These are phyloP conservation scores for Aurantiochytrium sp. DNA, from an alignment of 108 stramenopile genomes.

Conservation along the genomic window DNA sequence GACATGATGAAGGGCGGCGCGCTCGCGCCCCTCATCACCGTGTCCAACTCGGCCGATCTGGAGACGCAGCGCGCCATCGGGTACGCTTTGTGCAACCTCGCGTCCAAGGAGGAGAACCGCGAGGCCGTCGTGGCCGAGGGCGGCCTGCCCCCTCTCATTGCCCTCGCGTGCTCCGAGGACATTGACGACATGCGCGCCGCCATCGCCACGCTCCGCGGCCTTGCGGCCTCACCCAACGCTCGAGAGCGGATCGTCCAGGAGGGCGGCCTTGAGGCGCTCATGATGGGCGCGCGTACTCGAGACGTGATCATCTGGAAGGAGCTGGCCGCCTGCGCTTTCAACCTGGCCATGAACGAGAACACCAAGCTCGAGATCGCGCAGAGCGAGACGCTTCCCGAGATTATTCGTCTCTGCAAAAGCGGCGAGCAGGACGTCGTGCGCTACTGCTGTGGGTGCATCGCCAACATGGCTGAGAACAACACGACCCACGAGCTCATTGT, in stretches of 20 bases:
- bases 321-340: constrained; percentile 56
- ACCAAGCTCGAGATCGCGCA: constrained; percentile 71
- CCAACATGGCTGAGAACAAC: constrained; percentile 66
- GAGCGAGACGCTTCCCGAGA: constrained; percentile 22
- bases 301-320: constrained; percentile 62
- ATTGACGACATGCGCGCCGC: constrained; percentile 63
- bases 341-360: constrained; percentile 68
- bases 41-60: constrained; percentile 53
- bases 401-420: constrained; percentile 48
- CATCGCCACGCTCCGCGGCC: constrained; percentile 64
- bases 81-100: constrained; percentile 72
- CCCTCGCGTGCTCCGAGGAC: constrained; percentile 64
- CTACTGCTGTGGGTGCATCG: constrained; percentile 61
- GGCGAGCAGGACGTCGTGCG: constrained; percentile 36
- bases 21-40: constrained; percentile 62
- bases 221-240: constrained; percentile 52
- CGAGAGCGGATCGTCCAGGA: constrained; percentile 62
- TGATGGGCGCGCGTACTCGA: constrained; percentile 38
- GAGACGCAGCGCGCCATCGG: constrained; percentile 78
- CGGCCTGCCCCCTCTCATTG: constrained; percentile 66
- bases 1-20: constrained; percentile 61
- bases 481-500: constrained; percentile 47
- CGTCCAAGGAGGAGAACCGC: constrained; percentile 55
- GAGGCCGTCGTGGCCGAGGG: constrained; percentile 62
- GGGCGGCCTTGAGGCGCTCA: constrained; percentile 60